Evolutionary conservation across 768 basidiomycete genomes (phyloP).

Genomic region (Pisolithus orientalis): DNA sequence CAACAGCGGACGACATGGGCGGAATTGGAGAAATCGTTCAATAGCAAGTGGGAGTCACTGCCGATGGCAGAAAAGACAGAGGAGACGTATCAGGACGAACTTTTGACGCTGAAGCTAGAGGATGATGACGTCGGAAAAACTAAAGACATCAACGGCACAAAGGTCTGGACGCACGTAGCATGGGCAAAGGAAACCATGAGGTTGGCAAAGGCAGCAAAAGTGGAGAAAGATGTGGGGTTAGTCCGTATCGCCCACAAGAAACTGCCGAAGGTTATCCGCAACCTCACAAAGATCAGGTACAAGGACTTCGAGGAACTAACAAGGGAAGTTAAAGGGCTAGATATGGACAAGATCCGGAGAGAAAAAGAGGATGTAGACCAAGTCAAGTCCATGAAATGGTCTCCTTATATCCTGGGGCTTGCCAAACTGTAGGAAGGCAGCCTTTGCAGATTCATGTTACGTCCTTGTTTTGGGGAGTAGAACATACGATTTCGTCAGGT

Average conservation of each 20-base stretch:
- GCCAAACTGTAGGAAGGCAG: no score
- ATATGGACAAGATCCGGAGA: not conserved
- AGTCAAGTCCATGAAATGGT: no score
- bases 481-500: no score
- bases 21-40: no score
- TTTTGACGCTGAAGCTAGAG: not conserved
- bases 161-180: not conserved
- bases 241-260: not conserved
- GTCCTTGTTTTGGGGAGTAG: no score
- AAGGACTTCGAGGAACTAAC: not conserved
- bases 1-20: no score
- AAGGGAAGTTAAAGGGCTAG: not conserved
- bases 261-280: not conserved
- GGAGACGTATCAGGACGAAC: not conserved
- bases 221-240: not conserved
- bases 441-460: no score
- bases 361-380: not conserved
- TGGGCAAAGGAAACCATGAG: not conserved
- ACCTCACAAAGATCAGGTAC: not conserved
- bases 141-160: not conserved
- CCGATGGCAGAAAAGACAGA: not conserved
- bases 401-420: no score
- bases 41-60: not conserved
- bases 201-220: not conserved
- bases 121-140: not conserved